Percentiles rank a stretch among this genome's conserved stretches.
phyloP scores from a whole-genome alignment of 192 early-diverging fungal genomes.

The Coemansia sp. region DNA sequence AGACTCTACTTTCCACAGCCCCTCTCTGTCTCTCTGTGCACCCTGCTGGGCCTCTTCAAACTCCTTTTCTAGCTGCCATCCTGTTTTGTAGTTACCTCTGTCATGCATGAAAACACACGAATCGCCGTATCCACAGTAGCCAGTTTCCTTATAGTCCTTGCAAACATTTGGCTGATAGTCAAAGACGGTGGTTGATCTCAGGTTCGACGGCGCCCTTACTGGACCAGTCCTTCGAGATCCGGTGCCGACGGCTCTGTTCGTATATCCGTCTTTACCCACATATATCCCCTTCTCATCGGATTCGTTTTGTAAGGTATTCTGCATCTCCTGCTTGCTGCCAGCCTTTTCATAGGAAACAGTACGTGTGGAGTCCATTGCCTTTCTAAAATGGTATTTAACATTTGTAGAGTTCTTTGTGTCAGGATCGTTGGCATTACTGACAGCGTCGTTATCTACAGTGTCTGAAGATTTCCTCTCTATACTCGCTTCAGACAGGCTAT shows the following conservation, averaged over 20 bases:
- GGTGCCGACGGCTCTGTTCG: slow-evolving; percentile 61
- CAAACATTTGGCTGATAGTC: slow-evolving; percentile 99
- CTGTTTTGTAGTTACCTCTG: slow-evolving; percentile 92
- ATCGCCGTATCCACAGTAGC: slow-evolving; percentile 97
- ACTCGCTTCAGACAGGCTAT: slow-evolving; percentile 31
- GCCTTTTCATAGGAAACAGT: slow-evolving; percentile 52
- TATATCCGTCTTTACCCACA: slow-evolving; percentile 69
- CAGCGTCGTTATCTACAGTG: slow-evolving; percentile 23
- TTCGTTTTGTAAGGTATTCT: background rate
- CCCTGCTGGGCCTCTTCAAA: slow-evolving; percentile 89
- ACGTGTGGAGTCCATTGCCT: slow-evolving; percentile 41
- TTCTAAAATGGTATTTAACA: slow-evolving; percentile 30
- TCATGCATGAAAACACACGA: slow-evolving; percentile 98
- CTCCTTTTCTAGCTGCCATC: slow-evolving; percentile 97
- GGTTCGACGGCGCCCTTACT: slow-evolving; percentile 40
- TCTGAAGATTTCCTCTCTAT: background rate
- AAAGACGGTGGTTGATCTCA: slow-evolving; percentile 57
- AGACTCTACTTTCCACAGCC: slow-evolving; percentile 51
- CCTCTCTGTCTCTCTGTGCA: slow-evolving; percentile 53
- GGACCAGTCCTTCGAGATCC: slow-evolving; percentile 58
- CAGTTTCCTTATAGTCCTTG: slow-evolving; percentile 98
- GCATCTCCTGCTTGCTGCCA: slow-evolving; percentile 10
- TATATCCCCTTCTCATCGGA: slow-evolving; percentile 60
- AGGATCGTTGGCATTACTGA: slow-evolving; percentile 23
- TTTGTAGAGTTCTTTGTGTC: background rate